phyloP scores from a whole-genome alignment of 768 basidiomycete species.

The Clitopilus passeckerianus region DNA sequence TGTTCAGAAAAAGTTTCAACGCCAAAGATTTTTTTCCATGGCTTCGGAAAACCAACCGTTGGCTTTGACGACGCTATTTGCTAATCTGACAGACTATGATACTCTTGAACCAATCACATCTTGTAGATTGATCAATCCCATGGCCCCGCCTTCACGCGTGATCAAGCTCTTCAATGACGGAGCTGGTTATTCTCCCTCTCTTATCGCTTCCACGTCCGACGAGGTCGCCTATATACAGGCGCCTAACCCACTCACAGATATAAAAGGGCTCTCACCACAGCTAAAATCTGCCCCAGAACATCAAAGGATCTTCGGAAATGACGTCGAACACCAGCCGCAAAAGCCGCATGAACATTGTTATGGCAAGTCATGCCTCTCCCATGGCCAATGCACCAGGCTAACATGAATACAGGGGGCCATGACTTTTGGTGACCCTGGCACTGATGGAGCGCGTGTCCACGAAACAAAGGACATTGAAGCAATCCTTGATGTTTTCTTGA shows the following conservation, averaged over 20 bases:
- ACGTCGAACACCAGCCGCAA: constrained; percentile 16
- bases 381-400: neutral
- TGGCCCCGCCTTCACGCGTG: neutral
- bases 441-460: constrained; percentile 35
- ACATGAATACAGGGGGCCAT: constrained; percentile 31
- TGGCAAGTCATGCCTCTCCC: constrained; percentile 18
- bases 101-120: neutral
- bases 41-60: neutral
- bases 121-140: neutral
- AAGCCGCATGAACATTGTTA: constrained; percentile 32
- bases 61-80: neutral
- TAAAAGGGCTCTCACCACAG: neutral
- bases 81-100: neutral
- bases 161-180: neutral
- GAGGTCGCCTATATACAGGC: no score
- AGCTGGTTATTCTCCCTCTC: neutral
- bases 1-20: no score
- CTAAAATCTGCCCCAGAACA: neutral
- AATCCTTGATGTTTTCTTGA: constrained; percentile 44
- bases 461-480: constrained; percentile 36
- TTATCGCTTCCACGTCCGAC: no score
- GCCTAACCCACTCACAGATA: neutral
- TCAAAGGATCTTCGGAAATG: neutral
- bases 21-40: neutral
- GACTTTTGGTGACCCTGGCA: constrained; percentile 39